Conservation (phyloP, 768 basidiomycete genomes). For the Mycena pura region DNA sequence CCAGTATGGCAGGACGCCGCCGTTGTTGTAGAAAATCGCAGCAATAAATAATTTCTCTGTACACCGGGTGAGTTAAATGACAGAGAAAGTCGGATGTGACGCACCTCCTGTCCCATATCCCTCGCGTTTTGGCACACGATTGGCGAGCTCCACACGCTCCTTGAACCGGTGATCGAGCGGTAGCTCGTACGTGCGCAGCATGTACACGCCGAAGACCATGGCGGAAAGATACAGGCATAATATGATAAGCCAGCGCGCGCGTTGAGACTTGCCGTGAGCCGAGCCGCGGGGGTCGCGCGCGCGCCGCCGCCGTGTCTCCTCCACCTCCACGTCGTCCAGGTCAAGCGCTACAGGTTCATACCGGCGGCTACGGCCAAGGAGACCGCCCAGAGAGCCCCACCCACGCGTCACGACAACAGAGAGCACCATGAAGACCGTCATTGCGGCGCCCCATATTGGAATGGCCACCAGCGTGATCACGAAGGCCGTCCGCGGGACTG, state of each 20-base stretch:
- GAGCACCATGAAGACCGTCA: background rate
- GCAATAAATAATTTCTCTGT: constrained; percentile 45
- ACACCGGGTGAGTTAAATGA: background rate
- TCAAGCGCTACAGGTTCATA: no score
- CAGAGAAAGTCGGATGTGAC: background rate
- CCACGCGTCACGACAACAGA: background rate
- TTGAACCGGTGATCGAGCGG: constrained; percentile 13
- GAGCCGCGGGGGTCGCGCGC: no score
- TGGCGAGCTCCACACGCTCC: constrained; percentile 1
- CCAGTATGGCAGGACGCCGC: constrained; percentile 47
- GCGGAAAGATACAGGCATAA: background rate
- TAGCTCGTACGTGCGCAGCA: constrained; percentile 1
- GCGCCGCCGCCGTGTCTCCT: no score
- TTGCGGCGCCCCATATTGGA: background rate
- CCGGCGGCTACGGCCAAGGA: no score
- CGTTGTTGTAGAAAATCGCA: constrained; percentile 49
- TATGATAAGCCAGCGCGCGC: no score
- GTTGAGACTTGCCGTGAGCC: no score
- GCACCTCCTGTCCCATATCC: constrained; percentile 3
- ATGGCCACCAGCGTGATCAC: background rate
- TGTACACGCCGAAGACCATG: background rate
- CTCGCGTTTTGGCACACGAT: background rate
- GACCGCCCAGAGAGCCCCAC: no score
- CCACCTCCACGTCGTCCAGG: no score
- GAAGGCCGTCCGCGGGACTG: background rate